Evolutionary conservation across 768 basidiomycete genomes (phyloP), one percentile per base, ranked within the genome.

Genomic region (Phallus indusiatus): DNA sequence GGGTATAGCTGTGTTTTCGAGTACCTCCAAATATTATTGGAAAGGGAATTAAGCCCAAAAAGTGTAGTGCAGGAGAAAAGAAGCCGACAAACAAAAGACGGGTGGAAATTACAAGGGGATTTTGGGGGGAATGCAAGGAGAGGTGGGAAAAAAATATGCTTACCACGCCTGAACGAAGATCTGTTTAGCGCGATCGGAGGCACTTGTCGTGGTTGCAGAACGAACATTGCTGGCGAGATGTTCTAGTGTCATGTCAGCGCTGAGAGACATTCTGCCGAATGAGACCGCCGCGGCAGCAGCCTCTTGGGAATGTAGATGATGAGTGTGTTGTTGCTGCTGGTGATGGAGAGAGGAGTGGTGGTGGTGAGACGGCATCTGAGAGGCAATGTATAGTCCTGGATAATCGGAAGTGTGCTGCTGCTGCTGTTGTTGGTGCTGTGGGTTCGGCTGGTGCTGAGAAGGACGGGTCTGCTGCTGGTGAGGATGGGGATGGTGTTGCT

Each of bases 81-180:
- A 62, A 53, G n/a, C 56, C 28, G 42, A 61, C 18, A 47, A 46
- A 63, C 53, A n/a, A 52, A 42, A 46, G 55, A 55, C n/a, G 36
- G 47, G 28, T 28, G 28, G 34, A 51, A 47, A 59, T n/a, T 54
- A 34, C 54, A 61, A 51, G 48, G 49, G 56, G 52, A 35, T 17
- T n/a, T n/a, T n/a, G n/a, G n/a, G n/a, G n/a, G n/a, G n/a, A n/a
- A n/a, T 35, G 21, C 34, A 55, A 60, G 53, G 28, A 55, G 53
- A 50, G 33, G 28, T 24, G 36, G 46, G 11, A 36, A 7, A 6
- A 47, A 18, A 58, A 56, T n/a, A n/a, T 20, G 78, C 85, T 64
- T 64, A 91, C 91, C 91, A 94, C 59, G 89, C 89, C 71, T 93
- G 91, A 18, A 93, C 90, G 67, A 94, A 94, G 66, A 92, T 91